These are phyloP conservation scores for Candida xiaguanensis DNA, from an alignment of 805 yeast species.

Conservation along the genomic window DNA sequence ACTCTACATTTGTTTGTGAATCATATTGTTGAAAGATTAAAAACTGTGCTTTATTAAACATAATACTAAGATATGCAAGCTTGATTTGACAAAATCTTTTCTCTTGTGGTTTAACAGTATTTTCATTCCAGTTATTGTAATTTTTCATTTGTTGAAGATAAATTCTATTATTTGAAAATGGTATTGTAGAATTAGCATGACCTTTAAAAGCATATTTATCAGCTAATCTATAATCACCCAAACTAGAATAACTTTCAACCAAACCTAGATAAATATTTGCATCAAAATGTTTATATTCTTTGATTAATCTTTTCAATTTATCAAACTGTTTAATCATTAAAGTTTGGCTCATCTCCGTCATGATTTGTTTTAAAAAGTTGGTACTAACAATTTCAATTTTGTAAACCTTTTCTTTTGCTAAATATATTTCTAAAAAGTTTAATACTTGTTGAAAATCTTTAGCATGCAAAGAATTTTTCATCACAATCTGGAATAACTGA, in stretches of 20 bases:
- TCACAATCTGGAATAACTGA: slow-evolving; percentile 24
- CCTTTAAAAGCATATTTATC: slow-evolving; percentile 29
- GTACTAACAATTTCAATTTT: background rate
- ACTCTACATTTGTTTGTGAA: slow-evolving; percentile 2
- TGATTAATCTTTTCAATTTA: background rate
- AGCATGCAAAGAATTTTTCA: slow-evolving; percentile 19
- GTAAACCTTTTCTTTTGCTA: background rate
- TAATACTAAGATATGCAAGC: slow-evolving; percentile 1
- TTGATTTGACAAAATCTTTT: slow-evolving; percentile 6
- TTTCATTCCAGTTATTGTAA: slow-evolving; percentile 25
- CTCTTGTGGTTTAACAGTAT: slow-evolving; percentile 6
- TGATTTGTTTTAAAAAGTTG: slow-evolving; percentile 14
- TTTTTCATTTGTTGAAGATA: slow-evolving; percentile 27
- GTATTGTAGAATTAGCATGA: slow-evolving; percentile 24
- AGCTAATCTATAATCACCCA: slow-evolving; percentile 31
- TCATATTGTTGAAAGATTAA: slow-evolving; percentile 5
- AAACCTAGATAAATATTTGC: slow-evolving; percentile 24
- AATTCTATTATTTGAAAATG: slow-evolving; percentile 25
- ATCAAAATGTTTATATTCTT: slow-evolving; percentile 15
- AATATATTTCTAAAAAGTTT: background rate
- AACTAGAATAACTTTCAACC: slow-evolving; percentile 24
- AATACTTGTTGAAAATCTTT: slow-evolving; percentile 14
- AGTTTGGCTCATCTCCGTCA: slow-evolving; percentile 10
- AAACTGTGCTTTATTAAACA: slow-evolving; percentile 4
- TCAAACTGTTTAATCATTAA: background rate